Evolutionary conservation across 2,329 filamentous ascomycete genomes (phyloP), one percentile per base, ranked within the genome.

Genomic region (Epichloe gansuensis): DNA sequence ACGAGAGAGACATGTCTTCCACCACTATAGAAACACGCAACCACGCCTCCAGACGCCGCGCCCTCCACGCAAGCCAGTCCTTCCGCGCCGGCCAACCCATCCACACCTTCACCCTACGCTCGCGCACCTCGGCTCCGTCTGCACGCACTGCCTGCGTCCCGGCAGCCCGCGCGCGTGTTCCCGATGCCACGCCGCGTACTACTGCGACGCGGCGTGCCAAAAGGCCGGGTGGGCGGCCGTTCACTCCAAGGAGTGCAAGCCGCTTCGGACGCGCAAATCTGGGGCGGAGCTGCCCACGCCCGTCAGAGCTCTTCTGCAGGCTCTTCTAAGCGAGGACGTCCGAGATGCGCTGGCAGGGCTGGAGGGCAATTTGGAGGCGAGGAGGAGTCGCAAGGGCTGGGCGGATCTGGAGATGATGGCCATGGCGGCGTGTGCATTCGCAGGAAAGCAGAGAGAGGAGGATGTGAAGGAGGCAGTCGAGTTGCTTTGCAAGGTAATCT

Each of bases 141-240:
- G 78, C 68, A 71, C 71, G 55, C 65, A 73, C 66, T 81, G 77
- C 63, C 68, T 79, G 31, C 58, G 56, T 39, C 50, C 57, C 31
- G 58, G 59, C 44, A 52, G 51, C 35, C 59, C 61, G 25, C 61
- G 60, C 42, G 68, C 71, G 23, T 84, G 80, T 64, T 73, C 73
- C 0, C 73, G 69, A 47, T 84, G 80, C 66, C 71, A 68, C 31
- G 68, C 72, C 1, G 71, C 72, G 3, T 70, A 67, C 27, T 84
- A 84, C 68, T 84, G 80, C 66, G 68, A 69, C 49, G 52, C 66
- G 7, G 56, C 61, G 5, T 84, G 80, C 64, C 80, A 84, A 64
- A 66, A 67, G 25, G 66, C 70, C 2, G 73, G 77, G 60, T 83
- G 80, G 79, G 63, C 63, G 7, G 61, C 63, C 2, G 67, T 71